Percentiles rank a stretch among this genome's conserved stretches.
Conservation (phyloP, 768 basidiomycete species). For the Clitopilus hobsonii region DNA sequence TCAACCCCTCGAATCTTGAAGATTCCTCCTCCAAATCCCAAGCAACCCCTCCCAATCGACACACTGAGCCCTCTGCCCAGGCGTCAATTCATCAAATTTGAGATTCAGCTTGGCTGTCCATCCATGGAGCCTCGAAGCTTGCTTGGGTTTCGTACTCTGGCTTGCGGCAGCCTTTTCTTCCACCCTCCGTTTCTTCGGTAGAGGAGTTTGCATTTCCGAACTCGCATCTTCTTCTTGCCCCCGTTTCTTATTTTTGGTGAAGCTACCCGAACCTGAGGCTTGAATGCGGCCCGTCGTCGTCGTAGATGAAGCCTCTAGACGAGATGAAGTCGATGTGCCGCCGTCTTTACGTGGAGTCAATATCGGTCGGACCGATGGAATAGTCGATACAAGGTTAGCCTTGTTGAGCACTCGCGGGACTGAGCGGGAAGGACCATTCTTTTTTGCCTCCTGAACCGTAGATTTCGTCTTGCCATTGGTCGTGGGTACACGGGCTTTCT, state of each 20-base stretch:
- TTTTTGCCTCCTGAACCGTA: background rate
- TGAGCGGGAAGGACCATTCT: background rate
- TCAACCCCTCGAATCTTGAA: background rate
- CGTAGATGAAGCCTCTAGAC: background rate
- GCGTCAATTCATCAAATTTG: background rate
- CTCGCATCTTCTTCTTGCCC: conserved; percentile 2
- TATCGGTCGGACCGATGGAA: background rate
- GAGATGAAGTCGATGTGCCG: background rate
- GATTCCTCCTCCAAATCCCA: background rate
- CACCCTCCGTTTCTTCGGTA: background rate
- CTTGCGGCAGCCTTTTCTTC: background rate
- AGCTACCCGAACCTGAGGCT: too few relatives aligned
- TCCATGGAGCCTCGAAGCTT: background rate
- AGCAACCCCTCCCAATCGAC: background rate
- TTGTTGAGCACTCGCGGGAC: background rate
- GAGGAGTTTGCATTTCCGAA: background rate
- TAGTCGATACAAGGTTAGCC: too few relatives aligned
- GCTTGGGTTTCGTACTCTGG: background rate
- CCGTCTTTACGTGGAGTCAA: too few relatives aligned
- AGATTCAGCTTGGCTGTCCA: background rate
- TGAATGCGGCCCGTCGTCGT: too few relatives aligned
- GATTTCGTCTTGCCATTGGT: background rate
- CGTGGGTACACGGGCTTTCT: background rate
- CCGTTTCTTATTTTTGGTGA: conserved; percentile 3
- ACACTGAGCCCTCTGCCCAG: background rate